Evolutionary conservation across 441 rosid genomes (phyloP).

Genomic region (Bocquillonia castaneifolia): DNA sequence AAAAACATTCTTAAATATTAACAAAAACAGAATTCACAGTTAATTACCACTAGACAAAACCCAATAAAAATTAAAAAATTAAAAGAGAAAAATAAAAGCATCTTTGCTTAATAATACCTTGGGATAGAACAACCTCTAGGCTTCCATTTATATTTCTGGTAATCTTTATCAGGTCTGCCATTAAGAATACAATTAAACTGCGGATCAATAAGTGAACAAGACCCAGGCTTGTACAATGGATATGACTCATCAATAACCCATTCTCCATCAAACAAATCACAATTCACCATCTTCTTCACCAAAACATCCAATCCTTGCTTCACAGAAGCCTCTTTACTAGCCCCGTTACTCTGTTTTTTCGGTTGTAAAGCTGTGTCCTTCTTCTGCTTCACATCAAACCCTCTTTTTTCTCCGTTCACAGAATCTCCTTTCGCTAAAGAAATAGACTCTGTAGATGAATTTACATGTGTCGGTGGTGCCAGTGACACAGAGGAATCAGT

Average conservation of each 20-base stretch:
- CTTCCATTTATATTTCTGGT: slow-evolving; percentile 76
- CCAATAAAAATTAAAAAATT: background rate
- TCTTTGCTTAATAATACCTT: slow-evolving; percentile 37
- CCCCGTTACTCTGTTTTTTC: slow-evolving; percentile 34
- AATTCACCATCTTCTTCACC: slow-evolving; percentile 42
- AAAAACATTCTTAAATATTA: too few species aligned
- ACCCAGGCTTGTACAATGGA: slow-evolving; percentile 80
- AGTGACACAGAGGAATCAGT: slow-evolving; percentile 16
- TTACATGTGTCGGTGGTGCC: background rate
- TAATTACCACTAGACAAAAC: background rate
- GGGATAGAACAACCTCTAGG: slow-evolving; percentile 76
- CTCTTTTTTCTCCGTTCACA: slow-evolving; percentile 18
- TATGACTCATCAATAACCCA: slow-evolving; percentile 84
- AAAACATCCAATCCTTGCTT: slow-evolving; percentile 36
- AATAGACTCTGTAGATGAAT: background rate
- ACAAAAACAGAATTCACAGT: background rate
- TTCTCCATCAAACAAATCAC: slow-evolving; percentile 75
- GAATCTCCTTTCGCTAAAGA: slow-evolving; percentile 23
- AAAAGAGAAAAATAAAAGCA: background rate
- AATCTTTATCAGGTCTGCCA: slow-evolving; percentile 71
- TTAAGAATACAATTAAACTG: slow-evolving; percentile 74
- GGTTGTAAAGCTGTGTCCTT: slow-evolving; percentile 27
- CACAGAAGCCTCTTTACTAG: slow-evolving; percentile 14
- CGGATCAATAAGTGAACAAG: slow-evolving; percentile 73
- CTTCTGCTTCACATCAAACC: slow-evolving; percentile 19